Evolutionary conservation across 192 early-diverging fungal species (phyloP).

Genomic region (Neocallimastix lanati): DNA sequence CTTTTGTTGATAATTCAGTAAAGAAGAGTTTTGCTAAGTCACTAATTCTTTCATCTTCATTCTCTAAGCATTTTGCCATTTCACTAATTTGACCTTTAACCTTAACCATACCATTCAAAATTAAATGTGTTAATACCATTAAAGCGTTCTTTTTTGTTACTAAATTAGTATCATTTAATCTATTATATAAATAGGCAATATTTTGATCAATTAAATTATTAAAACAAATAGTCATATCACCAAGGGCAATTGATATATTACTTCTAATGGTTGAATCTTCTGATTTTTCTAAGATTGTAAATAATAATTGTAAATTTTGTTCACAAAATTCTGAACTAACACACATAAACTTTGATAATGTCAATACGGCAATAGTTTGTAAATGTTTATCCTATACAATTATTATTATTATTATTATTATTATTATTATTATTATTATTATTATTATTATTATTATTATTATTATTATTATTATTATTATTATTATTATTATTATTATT

Average conservation of each 20-base stretch:
- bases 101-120: slow-evolving; percentile 98
- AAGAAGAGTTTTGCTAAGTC: slow-evolving; percentile 93
- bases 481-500: too few relatives aligned
- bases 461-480: too few relatives aligned
- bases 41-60: slow-evolving; percentile 66
- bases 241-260: slow-evolving; percentile 92
- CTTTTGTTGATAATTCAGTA: slow-evolving; percentile 82
- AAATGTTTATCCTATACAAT: slow-evolving; percentile 51
- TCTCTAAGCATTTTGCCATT: slow-evolving; percentile 94
- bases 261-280: slow-evolving; percentile 69
- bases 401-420: not conserved
- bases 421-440: too few relatives aligned
- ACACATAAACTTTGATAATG: slow-evolving; percentile 95
- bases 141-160: slow-evolving; percentile 88
- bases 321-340: slow-evolving; percentile 90
- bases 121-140: slow-evolving; percentile 95
- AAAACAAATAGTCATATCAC: slow-evolving; percentile 95
- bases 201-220: slow-evolving; percentile 93
- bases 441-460: too few relatives aligned
- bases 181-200: slow-evolving; percentile 83
- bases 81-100: slow-evolving; percentile 95
- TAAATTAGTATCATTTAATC: slow-evolving; percentile 60
- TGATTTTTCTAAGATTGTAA: slow-evolving; percentile 73
- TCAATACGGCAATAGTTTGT: slow-evolving; percentile 69
- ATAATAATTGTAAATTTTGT: slow-evolving; percentile 66